A percentile compares a stretch with the other conserved stretches of the same genome.
Evolutionary conservation across 2,329 filamentous ascomycete genomes (phyloP).

Genomic region (Aplosporella prunicola): DNA sequence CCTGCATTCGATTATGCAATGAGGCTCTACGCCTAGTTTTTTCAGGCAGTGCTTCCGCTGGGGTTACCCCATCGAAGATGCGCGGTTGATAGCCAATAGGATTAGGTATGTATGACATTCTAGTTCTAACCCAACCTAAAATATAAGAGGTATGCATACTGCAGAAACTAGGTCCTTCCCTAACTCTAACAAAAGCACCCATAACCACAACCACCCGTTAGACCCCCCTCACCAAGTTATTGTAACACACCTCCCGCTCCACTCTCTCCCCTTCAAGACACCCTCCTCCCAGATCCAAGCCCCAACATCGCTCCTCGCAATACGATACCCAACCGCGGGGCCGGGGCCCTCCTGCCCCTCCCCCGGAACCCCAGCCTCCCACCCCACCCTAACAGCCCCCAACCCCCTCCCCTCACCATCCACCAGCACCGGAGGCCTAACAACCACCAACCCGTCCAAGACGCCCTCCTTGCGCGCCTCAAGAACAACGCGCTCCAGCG

Average conservation of each 20-base stretch:
- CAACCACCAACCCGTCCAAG: slow-evolving; percentile 23
- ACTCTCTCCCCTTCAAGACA: slow-evolving; percentile 18
- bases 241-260: slow-evolving; percentile 24
- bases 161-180: too few species aligned
- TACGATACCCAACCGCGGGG: slow-evolving; percentile 30
- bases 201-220: too few species aligned
- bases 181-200: too few species aligned
- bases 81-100: too few species aligned
- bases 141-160: too few species aligned
- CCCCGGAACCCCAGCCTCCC: slow-evolving; percentile 15
- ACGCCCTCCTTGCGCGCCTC: slow-evolving; percentile 15
- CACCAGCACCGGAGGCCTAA: slow-evolving; percentile 30
- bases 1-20: too few species aligned
- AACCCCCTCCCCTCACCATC: slow-evolving; percentile 22
- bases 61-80: too few species aligned
- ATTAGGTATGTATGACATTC: too few species aligned
- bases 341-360: slow-evolving; percentile 16
- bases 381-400: slow-evolving; percentile 24
- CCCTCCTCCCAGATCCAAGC: slow-evolving; percentile 30
- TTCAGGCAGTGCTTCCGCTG: too few species aligned
- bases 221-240: too few species aligned
- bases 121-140: too few species aligned
- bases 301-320: slow-evolving; percentile 32
- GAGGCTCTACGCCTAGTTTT: too few species aligned
- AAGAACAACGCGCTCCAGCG: slow-evolving; percentile 27